Percentiles rank a stretch among this genome's conserved stretches.
Conservation (phyloP, 768 basidiomycete species). For the Kwoniella dejecticola region DNA sequence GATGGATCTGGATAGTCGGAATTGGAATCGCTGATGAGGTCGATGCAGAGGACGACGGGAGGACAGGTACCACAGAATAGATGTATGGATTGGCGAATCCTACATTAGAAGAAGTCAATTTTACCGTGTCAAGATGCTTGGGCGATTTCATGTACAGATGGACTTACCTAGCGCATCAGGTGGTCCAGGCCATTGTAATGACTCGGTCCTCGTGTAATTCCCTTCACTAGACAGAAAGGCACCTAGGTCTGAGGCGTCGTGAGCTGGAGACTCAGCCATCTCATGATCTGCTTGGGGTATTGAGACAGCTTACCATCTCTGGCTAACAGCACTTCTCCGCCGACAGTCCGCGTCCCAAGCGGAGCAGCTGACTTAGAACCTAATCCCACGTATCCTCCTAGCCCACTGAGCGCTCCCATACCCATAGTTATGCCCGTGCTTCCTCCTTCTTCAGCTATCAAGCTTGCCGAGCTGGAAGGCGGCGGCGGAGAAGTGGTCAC, state of each 20-base stretch:
- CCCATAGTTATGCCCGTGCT: slow-evolving; percentile 28
- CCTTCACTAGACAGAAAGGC: slow-evolving; percentile 50
- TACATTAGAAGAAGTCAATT: background rate
- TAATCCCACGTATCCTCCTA: slow-evolving; percentile 55
- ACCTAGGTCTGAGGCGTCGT: slow-evolving; percentile 42
- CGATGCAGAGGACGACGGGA: slow-evolving; percentile 14
- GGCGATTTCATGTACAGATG: background rate
- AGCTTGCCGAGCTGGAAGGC: slow-evolving; percentile 4
- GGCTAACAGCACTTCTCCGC: slow-evolving; percentile 45
- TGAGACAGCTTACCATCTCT: slow-evolving; percentile 43
- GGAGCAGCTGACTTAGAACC: slow-evolving; percentile 42
- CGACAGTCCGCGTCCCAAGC: slow-evolving; percentile 39
- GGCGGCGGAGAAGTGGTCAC: slow-evolving; percentile 33
- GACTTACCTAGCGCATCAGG: slow-evolving; percentile 50
- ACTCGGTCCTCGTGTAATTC: slow-evolving; percentile 36
- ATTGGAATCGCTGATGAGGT: slow-evolving; percentile 15
- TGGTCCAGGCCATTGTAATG: slow-evolving; percentile 44
- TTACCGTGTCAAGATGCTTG: slow-evolving; percentile 6
- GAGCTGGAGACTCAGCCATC: no score
- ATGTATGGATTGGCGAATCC: slow-evolving; percentile 51
- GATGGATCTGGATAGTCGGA: slow-evolving; percentile 42
- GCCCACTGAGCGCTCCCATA: slow-evolving; percentile 45
- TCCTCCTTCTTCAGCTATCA: background rate
- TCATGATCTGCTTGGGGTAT: background rate
- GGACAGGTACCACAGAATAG: slow-evolving; percentile 38